Conservation (phyloP, 179 eudicot species). For the Carnegiea gigantea region DNA sequence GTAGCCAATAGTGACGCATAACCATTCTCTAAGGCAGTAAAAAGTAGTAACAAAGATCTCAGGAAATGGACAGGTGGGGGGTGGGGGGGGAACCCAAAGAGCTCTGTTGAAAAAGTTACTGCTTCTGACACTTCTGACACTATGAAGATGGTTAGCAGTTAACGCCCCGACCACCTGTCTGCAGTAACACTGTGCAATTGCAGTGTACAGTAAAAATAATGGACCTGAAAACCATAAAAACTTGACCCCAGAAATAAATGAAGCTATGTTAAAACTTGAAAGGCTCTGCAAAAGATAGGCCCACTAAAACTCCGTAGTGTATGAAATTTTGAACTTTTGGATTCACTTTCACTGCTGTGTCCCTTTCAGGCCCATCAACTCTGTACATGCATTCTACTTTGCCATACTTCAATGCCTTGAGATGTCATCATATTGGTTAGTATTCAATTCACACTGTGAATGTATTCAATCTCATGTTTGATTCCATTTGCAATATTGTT, state of each 20-base stretch:
- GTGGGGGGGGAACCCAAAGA: background rate
- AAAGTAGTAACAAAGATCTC: background rate
- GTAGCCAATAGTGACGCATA: too few species aligned
- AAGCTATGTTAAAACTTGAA: background rate
- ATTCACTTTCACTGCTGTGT: background rate
- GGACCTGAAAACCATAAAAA: slow-evolving; percentile 2
- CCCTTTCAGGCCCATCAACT: background rate
- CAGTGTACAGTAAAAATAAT: background rate
- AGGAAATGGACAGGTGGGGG: background rate
- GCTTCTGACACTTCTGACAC: background rate
- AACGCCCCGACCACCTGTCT: background rate
- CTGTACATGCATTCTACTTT: background rate
- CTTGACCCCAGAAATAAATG: background rate
- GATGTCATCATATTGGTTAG: too few species aligned
- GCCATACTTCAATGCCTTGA: too few species aligned
- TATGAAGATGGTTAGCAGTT: background rate
- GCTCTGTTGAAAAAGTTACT: background rate
- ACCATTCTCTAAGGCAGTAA: background rate
- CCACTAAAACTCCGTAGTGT: background rate
- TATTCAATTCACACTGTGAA: too few species aligned
- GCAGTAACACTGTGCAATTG: background rate
- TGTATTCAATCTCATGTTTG: too few species aligned
- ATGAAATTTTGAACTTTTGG: background rate
- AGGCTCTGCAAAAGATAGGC: background rate
- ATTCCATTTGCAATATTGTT: too few species aligned